phyloP scores from a whole-genome alignment of 768 basidiomycete genomes.

The Ramaria rubella region DNA sequence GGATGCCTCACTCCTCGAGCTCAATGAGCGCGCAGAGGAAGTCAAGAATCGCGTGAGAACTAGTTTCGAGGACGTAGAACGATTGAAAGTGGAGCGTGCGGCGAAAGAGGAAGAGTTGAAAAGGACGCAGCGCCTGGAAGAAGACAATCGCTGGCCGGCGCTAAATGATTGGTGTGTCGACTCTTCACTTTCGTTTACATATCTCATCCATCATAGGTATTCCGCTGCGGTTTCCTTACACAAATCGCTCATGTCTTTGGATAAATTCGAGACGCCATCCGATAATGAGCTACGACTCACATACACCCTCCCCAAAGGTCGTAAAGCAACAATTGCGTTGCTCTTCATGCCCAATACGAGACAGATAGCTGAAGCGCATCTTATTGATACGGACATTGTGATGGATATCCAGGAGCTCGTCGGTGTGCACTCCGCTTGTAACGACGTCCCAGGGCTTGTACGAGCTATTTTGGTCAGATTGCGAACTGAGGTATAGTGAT shows the following conservation, averaged over 20 bases:
- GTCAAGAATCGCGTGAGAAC: conserved; percentile 59
- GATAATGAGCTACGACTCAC: conserved; percentile 74
- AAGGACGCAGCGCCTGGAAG: conserved; percentile 38
- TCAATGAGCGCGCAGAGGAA: conserved; percentile 43
- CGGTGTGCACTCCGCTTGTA: conserved; percentile 54
- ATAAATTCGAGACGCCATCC: conserved; percentile 51
- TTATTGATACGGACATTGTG: conserved; percentile 27
- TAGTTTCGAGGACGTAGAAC: conserved; percentile 50
- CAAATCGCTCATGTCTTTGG: conserved; percentile 51
- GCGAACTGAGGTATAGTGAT: conserved; percentile 18
- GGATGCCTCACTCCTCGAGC: conserved; percentile 53
- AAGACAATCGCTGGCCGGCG: conserved; percentile 56
- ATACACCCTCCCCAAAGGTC: conserved; percentile 38
- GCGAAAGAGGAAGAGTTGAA: conserved; percentile 68
- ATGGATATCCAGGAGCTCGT: conserved; percentile 49
- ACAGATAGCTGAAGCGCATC: conserved; percentile 50
- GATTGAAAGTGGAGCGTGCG: conserved; percentile 49
- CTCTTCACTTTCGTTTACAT: neutral
- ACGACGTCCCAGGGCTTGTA: conserved; percentile 60
- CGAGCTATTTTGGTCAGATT: conserved; percentile 50
- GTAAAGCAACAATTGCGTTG: conserved; percentile 44
- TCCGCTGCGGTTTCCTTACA: conserved; percentile 62
- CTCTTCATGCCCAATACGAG: conserved; percentile 68
- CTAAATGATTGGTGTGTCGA: conserved; percentile 64
- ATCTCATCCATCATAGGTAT: conserved; percentile 43